phyloP scores from a whole-genome alignment of 1,139 yeast genomes.

The Suhomyces coccinellae region DNA sequence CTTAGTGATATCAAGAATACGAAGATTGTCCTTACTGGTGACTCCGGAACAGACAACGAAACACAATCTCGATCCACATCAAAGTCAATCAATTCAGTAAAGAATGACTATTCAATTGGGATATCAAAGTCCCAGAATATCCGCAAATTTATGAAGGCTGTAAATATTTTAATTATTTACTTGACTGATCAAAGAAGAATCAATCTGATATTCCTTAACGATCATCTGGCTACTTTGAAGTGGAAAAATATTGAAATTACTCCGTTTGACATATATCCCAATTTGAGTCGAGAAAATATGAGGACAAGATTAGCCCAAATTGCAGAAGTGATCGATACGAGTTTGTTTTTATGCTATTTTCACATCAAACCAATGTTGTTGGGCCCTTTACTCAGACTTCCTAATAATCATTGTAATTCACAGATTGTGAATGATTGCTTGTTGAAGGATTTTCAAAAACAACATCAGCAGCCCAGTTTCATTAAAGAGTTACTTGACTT shows the following conservation, averaged over 20 bases:
- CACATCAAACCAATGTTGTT: conserved; percentile 67
- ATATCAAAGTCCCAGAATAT: conserved; percentile 25
- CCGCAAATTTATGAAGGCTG: conserved; percentile 41
- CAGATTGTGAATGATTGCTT: conserved; percentile 60
- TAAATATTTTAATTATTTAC: conserved; percentile 55
- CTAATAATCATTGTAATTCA: conserved; percentile 70
- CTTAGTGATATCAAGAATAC: conserved; percentile 28
- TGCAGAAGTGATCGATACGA: conserved; percentile 69
- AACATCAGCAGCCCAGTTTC: conserved; percentile 42
- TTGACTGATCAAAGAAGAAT: conserved; percentile 57
- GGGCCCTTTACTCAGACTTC: conserved; percentile 78
- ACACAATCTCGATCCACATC: conserved; percentile 3
- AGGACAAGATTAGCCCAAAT: conserved; percentile 23
- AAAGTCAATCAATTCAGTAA: conserved; percentile 3
- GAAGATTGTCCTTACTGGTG: conserved; percentile 20
- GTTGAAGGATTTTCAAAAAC: conserved; percentile 24
- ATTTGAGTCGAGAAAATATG: conserved; percentile 13
- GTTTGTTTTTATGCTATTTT: conserved; percentile 73
- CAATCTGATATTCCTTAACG: conserved; percentile 38
- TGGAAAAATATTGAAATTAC: conserved; percentile 50
- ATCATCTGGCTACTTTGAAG: conserved; percentile 31
- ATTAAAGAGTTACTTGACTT: conserved; percentile 78
- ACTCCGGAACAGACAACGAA: conserved; percentile 32
- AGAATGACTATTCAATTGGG: conserved; percentile 1
- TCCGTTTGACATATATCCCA: conserved; percentile 41